Base-by-base conservation (phyloP, 495 filamentous ascomycete genomes). In the Filosporella fistucella region DNA sequence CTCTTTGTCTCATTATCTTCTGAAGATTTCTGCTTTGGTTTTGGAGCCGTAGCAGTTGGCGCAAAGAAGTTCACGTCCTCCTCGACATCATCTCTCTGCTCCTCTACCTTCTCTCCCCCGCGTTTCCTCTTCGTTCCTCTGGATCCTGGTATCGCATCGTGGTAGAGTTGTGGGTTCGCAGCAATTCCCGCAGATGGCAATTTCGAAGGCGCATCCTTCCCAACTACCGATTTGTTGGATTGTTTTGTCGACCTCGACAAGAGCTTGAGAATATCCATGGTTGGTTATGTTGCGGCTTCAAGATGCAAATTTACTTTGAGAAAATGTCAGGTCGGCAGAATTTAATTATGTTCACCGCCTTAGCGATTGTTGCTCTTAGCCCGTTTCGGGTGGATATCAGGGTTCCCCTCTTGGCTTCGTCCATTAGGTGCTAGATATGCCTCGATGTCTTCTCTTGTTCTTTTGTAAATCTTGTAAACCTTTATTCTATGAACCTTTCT, bases 181-280 rank as follows among this genome's bases (percentile, higher is more conserved):
- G 62, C 49, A 11, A 60, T 57, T 53, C 76, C 76, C 17, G 68
- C 67, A 9, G 77, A 80, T 33, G 78, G 78, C 10, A 77, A 58
- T 49, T 62, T 69, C 14, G 54, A 25, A 1, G 62, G 53, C 17
- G 56, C 45, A 17, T 61, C 62, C 10, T 64, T 56, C 2, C 57
- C 49, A 5, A 33, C 38, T 12, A 49, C 38, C 23, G 64, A 56
- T 42, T 52, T 35, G 32, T 50, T 42, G 24, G 59, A 51, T 52
- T 68, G 62, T 50, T 78, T 85, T 9, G 78, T 77, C 33, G 80
- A 81, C 42, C 82, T 70, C 13, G 84, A 82, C 45, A 88, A 69
- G 11, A 88, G 66, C 55, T 77, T 84, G 47, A 85, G 65, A 51
- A 84, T 76, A 62, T 87, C 81, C 80, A 84, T 84, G 16, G 36